phyloP scores from a whole-genome alignment of 176 grass and related monocot genomes.

The Dendrocalamus sinicus region DNA sequence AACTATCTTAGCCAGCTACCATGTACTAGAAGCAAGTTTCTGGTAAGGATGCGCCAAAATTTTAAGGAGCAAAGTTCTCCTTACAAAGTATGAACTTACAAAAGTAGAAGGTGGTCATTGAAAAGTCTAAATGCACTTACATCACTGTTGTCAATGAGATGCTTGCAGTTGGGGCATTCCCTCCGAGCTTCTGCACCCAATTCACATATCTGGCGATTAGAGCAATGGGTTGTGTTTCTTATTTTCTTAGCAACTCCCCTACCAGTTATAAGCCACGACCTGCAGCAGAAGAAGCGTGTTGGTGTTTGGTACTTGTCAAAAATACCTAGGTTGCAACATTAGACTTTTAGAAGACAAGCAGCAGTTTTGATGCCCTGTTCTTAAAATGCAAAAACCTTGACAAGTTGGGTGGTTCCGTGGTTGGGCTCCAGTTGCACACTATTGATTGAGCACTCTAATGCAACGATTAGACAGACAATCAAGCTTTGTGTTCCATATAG shows the following conservation, averaged over 20 bases:
- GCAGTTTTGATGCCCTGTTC: neutral
- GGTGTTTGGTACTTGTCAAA: neutral
- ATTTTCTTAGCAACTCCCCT: conserved; percentile 89
- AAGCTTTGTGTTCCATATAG: neutral
- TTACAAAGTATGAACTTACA: conserved; percentile 19
- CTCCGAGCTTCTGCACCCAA: conserved; percentile 55
- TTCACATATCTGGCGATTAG: conserved; percentile 63
- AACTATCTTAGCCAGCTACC: neutral
- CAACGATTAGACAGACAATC: neutral
- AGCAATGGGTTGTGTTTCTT: conserved; percentile 51
- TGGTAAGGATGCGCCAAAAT: neutral
- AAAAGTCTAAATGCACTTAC: conserved; percentile 55
- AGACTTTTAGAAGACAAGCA: neutral
- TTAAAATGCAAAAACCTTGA: conserved; percentile 5
- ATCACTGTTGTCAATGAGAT: conserved; percentile 87
- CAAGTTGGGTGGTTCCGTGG: neutral
- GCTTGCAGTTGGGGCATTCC: conserved; percentile 83
- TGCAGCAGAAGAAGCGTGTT: conserved; percentile 38
- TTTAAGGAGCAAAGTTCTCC: neutral
- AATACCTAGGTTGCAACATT: neutral
- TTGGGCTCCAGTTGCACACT: neutral
- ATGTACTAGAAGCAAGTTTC: conserved; percentile 6
- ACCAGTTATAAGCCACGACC: conserved; percentile 78
- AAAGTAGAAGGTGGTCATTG: neutral
- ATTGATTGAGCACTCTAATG: neutral